Conservation (phyloP, 2,329 filamentous ascomycete genomes). For the Penicillium sp. region DNA sequence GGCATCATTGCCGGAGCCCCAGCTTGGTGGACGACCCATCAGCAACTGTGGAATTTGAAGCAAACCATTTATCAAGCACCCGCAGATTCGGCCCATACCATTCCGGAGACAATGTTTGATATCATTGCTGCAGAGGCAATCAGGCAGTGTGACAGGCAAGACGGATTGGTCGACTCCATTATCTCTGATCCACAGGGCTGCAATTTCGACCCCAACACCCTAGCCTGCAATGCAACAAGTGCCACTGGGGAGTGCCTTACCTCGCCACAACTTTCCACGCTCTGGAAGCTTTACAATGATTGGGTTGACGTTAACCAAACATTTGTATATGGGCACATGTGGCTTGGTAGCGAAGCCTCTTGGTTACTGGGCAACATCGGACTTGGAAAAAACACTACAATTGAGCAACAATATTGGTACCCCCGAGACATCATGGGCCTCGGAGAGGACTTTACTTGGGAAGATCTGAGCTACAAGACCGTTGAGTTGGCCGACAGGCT, state of each 20-base stretch:
- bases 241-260: conserved; percentile 44
- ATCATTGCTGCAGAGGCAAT: conserved; percentile 49
- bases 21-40: conserved; percentile 54
- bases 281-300: conserved; percentile 46
- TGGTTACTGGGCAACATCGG: not conserved
- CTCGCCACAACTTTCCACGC: conserved; percentile 45
- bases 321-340: not conserved
- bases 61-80: conserved; percentile 54
- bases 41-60: conserved; percentile 50
- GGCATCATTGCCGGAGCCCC: conserved; percentile 55
- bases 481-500: conserved; percentile 29
- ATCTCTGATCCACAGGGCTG: conserved; percentile 52
- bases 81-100: conserved; percentile 46
- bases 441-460: conserved; percentile 37
- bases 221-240: conserved; percentile 37
- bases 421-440: not conserved
- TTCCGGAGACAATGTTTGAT: conserved; percentile 45
- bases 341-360: not conserved
- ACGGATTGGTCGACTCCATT: conserved; percentile 54
- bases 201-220: conserved; percentile 31
- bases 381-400: not conserved
- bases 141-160: conserved; percentile 54
- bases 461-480: conserved; percentile 42
- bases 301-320: not conserved
- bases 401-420: not conserved